phyloP scores from a whole-genome alignment of 106 monocot species.

The Dioscorea dumetorum region DNA sequence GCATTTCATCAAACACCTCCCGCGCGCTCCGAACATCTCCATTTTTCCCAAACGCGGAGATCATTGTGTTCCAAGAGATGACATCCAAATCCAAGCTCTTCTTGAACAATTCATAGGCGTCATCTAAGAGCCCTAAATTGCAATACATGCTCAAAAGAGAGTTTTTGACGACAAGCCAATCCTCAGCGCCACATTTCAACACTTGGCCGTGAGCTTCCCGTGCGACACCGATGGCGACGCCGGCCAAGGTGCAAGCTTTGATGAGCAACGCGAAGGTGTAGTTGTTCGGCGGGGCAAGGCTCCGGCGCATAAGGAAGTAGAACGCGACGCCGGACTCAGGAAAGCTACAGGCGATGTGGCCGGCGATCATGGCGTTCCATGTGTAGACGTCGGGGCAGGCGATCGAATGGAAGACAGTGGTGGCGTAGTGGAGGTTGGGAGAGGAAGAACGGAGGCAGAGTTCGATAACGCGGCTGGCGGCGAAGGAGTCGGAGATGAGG shows the following conservation, averaged over 20 bases:
- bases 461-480: conserved; percentile 43
- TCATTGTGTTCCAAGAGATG: conserved; percentile 52
- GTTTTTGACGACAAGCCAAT: conserved; percentile 42
- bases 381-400: conserved; percentile 46
- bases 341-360: conserved; percentile 5
- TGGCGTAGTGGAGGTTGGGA: conserved; percentile 10
- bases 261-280: conserved; percentile 48
- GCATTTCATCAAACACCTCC: conserved; percentile 47
- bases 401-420: conserved; percentile 27
- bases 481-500: conserved; percentile 36
- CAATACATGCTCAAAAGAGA: conserved; percentile 55
- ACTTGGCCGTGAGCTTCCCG: conserved; percentile 48
- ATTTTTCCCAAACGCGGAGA: conserved; percentile 36
- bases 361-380: conserved; percentile 51
- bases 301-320: conserved; percentile 50
- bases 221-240: not conserved
- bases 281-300: conserved; percentile 23
- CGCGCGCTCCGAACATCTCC: conserved; percentile 31
- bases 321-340: conserved; percentile 9
- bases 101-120: conserved; percentile 39
- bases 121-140: conserved; percentile 16
- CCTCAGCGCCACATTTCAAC: conserved; percentile 37
- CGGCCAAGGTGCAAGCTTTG: conserved; percentile 18
- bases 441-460: conserved; percentile 23
- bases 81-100: conserved; percentile 19